Evolutionary conservation across 1,139 yeast species (phyloP).

Genomic region (Hemisphaericaspora xylofermentans): DNA sequence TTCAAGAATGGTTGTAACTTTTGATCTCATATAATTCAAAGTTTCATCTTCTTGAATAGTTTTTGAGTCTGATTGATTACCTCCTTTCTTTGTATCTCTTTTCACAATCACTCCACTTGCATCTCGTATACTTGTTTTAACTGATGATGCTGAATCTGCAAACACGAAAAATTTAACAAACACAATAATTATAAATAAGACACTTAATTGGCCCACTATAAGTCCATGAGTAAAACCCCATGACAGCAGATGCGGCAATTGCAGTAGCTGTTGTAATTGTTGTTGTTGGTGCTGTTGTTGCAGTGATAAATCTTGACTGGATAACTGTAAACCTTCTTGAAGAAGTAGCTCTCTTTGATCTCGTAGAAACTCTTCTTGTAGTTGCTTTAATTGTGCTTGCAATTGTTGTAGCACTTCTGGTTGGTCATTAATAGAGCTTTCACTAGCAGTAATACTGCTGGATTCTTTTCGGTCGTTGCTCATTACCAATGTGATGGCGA

Average conservation of each 20-base stretch:
- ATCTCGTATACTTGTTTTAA: slow-evolving; percentile 30
- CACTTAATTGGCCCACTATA: slow-evolving; percentile 82
- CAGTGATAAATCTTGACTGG: slow-evolving; percentile 3
- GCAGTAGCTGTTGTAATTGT: slow-evolving; percentile 5
- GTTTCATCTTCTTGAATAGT: slow-evolving; percentile 25
- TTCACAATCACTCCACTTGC: slow-evolving; percentile 40
- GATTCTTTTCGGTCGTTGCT: slow-evolving; percentile 6
- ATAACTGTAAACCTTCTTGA: slow-evolving; percentile 15
- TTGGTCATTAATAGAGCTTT: not conserved
- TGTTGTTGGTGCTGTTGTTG: slow-evolving; percentile 12
- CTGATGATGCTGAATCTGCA: slow-evolving; percentile 56
- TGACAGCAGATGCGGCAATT: slow-evolving; percentile 6
- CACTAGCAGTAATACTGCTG: not conserved
- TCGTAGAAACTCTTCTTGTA: slow-evolving; percentile 33
- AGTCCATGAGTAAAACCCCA: slow-evolving; percentile 80
- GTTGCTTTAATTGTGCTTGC: slow-evolving; percentile 30
- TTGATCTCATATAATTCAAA: slow-evolving; percentile 17
- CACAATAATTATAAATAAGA: slow-evolving; percentile 67
- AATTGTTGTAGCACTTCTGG: slow-evolving; percentile 20
- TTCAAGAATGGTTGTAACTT: slow-evolving; percentile 58
- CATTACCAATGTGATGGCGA: too few species aligned
- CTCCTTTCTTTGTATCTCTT: slow-evolving; percentile 24
- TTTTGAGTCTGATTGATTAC: slow-evolving; percentile 4
- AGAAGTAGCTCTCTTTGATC: slow-evolving; percentile 29
- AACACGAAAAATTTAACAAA: slow-evolving; percentile 87